Evolutionary conservation across 768 basidiomycete species (phyloP).

Genomic region (Termitomyces bulborhizus): DNA sequence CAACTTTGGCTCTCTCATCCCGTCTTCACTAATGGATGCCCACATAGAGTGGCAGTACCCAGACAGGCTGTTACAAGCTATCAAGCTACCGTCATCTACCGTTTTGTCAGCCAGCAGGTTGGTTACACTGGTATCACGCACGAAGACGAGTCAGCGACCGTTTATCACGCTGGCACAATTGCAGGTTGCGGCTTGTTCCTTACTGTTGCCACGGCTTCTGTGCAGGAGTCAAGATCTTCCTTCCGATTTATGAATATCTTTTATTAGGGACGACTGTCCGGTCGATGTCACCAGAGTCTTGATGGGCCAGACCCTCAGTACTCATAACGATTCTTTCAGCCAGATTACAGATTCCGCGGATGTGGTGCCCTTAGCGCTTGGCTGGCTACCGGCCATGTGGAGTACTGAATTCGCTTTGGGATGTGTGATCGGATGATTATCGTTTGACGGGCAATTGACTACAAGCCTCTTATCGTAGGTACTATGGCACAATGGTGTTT

Average conservation of each 20-base stretch:
- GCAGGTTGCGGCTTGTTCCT: constrained; percentile 18
- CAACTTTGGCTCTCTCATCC: neutral
- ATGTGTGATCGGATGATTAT: constrained; percentile 6
- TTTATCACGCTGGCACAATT: constrained; percentile 42
- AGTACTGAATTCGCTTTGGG: constrained; percentile 20
- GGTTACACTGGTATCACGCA: constrained; percentile 34
- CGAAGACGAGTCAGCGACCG: constrained; percentile 34
- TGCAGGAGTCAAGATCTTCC: constrained; percentile 31
- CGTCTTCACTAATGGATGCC: neutral
- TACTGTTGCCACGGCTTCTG: neutral
- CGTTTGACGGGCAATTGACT: neutral
- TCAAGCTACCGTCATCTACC: constrained; percentile 31
- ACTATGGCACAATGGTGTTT: constrained; percentile 19
- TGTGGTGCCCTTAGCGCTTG: constrained; percentile 7
- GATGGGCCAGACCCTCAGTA: neutral
- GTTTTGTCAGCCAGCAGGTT: constrained; percentile 38
- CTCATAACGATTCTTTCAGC: neutral
- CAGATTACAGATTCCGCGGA: constrained; percentile 14
- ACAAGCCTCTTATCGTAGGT: constrained; percentile 24
- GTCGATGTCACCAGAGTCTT: constrained; percentile 2
- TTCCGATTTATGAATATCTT: constrained; percentile 25
- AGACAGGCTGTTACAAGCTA: neutral
- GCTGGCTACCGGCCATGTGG: constrained; percentile 20
- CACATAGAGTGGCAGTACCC: neutral
- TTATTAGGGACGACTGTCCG: constrained; percentile 1